phyloP scores from a whole-genome alignment of 495 filamentous ascomycete genomes.

The Beverwykella pulmonaria region DNA sequence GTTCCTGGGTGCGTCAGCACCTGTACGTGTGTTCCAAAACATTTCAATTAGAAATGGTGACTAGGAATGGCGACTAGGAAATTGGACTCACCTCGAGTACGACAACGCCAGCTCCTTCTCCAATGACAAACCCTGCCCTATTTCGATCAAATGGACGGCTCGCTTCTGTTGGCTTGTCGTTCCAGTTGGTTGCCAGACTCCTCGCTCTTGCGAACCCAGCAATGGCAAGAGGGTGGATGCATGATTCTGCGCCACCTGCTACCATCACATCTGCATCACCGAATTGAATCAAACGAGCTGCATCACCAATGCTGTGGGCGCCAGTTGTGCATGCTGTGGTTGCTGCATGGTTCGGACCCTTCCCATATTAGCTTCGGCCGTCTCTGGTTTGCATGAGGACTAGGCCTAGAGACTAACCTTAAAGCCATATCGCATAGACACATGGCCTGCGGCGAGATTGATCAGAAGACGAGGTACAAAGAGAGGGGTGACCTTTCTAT shows the following conservation, averaged over 20 bases:
- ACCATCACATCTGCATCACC: slow-evolving; percentile 95
- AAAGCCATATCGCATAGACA: slow-evolving; percentile 91
- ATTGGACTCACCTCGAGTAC: slow-evolving; percentile 73
- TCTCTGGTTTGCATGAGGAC: neutral
- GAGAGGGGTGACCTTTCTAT: slow-evolving; percentile 86
- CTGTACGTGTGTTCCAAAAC: neutral
- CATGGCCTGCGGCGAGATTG: slow-evolving; percentile 91
- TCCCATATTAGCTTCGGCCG: neutral
- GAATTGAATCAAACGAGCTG: slow-evolving; percentile 82
- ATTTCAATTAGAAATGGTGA: no score
- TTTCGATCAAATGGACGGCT: slow-evolving; percentile 88
- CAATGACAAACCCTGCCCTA: slow-evolving; percentile 85
- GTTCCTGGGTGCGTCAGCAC: slow-evolving; percentile 54
- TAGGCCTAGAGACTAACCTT: slow-evolving; percentile 50
- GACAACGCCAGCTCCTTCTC: slow-evolving; percentile 86
- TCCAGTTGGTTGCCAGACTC: slow-evolving; percentile 79
- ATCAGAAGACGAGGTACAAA: slow-evolving; percentile 93
- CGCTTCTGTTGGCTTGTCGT: slow-evolving; percentile 69
- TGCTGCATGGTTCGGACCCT: slow-evolving; percentile 87
- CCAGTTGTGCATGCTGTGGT: slow-evolving; percentile 96
- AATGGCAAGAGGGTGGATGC: slow-evolving; percentile 91
- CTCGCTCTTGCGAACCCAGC: slow-evolving; percentile 87
- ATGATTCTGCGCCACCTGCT: slow-evolving; percentile 90
- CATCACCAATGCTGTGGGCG: slow-evolving; percentile 91
- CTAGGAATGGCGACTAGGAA: no score